phyloP scores from a whole-genome alignment of 2,329 filamentous ascomycete genomes.

The Calonectria pseudoreteaudii region DNA sequence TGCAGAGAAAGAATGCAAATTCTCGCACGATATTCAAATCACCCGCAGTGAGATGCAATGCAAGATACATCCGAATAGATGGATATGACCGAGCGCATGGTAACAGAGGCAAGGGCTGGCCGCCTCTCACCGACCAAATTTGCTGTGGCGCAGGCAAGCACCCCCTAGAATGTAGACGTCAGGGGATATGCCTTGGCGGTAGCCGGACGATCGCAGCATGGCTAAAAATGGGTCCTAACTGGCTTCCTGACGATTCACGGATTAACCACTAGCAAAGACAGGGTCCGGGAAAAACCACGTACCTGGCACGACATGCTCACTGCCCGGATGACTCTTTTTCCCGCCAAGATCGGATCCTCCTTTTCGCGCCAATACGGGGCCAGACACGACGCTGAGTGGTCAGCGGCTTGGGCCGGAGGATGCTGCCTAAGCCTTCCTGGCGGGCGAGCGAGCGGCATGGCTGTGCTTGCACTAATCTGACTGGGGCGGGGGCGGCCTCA shows the following conservation, averaged over 20 bases:
- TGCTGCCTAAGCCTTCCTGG: slow-evolving; percentile 2
- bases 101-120: not conserved
- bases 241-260: not conserved
- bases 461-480: not conserved
- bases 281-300: not conserved
- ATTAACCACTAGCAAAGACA: not conserved
- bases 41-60: not conserved
- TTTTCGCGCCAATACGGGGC: not conserved
- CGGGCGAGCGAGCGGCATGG: not conserved
- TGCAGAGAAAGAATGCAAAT: not conserved
- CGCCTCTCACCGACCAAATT: not conserved
- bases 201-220: not conserved
- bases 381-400: not conserved
- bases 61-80: not conserved
- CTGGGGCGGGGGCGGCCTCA: slow-evolving; percentile 1
- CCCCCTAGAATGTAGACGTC: not conserved
- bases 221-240: not conserved
- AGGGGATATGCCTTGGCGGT: not conserved
- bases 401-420: not conserved
- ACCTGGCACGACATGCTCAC: not conserved
- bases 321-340: slow-evolving; percentile 3
- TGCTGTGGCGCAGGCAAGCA: not conserved
- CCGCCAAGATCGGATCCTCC: not conserved
- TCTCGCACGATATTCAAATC: not conserved
- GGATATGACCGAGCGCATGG: not conserved